A percentile compares a stretch with the other conserved stretches of the same genome.
phyloP scores from a whole-genome alignment of 2,329 filamentous ascomycete species.

The Balansia obtecta region DNA sequence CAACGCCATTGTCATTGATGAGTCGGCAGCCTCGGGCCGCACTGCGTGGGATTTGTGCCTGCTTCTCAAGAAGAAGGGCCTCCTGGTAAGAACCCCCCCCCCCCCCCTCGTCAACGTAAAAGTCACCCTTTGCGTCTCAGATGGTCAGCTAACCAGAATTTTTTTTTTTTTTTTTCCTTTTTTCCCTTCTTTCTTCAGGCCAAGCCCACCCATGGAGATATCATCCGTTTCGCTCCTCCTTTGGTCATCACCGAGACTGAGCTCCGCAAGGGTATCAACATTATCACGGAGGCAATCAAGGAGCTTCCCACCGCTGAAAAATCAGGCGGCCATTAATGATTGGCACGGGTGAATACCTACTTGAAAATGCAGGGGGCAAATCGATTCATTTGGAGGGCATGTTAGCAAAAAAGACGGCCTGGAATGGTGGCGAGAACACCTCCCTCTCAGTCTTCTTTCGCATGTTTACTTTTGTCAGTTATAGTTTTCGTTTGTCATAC shows the following conservation, averaged over 20 bases:
- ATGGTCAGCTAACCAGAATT: not conserved
- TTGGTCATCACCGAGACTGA: slow-evolving; percentile 86
- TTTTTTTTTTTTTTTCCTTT: too few relatives aligned
- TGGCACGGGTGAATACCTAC: not conserved
- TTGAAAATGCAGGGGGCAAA: slow-evolving; percentile 11
- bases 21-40: slow-evolving; percentile 71
- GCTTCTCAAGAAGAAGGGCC: slow-evolving; percentile 86
- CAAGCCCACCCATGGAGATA: slow-evolving; percentile 97
- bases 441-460: not conserved
- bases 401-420: not conserved
- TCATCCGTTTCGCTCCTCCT: slow-evolving; percentile 94
- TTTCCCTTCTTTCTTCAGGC: too few relatives aligned
- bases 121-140: too few relatives aligned
- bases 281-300: slow-evolving; percentile 69
- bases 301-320: slow-evolving; percentile 57
- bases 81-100: slow-evolving; percentile 59
- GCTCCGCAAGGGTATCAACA: slow-evolving; percentile 62
- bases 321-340: slow-evolving; percentile 22
- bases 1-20: slow-evolving; percentile 94
- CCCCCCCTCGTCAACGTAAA: too few relatives aligned
- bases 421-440: not conserved
- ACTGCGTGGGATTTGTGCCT: slow-evolving; percentile 95
- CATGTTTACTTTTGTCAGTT: not conserved
- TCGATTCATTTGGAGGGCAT: slow-evolving; percentile 11
- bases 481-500: slow-evolving; percentile 2